Evolutionary conservation across 2,329 filamentous ascomycete species (phyloP).

Genomic region (Hypoxylon sp.): DNA sequence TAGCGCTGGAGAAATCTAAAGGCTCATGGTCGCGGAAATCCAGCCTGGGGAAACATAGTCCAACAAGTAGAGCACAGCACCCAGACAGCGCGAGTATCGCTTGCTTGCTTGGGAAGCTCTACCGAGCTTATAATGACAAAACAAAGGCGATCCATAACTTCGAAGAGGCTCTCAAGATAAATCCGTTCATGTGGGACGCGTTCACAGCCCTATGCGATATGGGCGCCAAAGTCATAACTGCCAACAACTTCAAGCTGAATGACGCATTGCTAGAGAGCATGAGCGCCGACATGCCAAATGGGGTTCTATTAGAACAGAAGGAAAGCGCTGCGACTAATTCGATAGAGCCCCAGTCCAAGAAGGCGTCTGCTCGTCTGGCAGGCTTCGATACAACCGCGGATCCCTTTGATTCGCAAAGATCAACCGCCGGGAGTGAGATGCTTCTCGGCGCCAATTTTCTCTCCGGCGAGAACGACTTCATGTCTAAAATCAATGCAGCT

Average conservation of each 20-base stretch:
- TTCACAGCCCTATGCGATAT: conserved; percentile 90
- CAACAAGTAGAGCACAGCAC: conserved; percentile 78
- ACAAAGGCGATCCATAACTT: conserved; percentile 89
- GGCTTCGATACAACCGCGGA: conserved; percentile 59
- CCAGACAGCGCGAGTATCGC: conserved; percentile 89
- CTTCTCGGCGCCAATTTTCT: conserved; percentile 59
- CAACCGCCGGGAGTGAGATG: conserved; percentile 59
- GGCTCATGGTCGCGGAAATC: conserved; percentile 81
- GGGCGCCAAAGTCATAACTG: conserved; percentile 83
- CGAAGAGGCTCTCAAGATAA: conserved; percentile 88
- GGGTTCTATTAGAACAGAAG: conserved; percentile 56
- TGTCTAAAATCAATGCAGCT: conserved; percentile 69
- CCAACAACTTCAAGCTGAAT: conserved; percentile 87
- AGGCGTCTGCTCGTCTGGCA: conserved; percentile 57
- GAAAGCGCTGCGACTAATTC: conserved; percentile 55
- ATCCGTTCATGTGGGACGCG: conserved; percentile 98
- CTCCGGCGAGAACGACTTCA: conserved; percentile 67
- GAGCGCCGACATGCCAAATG: conserved; percentile 56
- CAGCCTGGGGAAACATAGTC: conserved; percentile 85
- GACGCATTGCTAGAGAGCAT: conserved; percentile 66
- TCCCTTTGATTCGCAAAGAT: conserved; percentile 66
- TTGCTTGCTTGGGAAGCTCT: conserved; percentile 89
- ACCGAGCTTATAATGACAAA: conserved; percentile 84
- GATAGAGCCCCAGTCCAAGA: conserved; percentile 61
- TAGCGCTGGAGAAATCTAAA: conserved; percentile 85